These are phyloP conservation scores for Pythium aquatile DNA, from an alignment of 352 stramenopile genomes.

Conservation along the genomic window DNA sequence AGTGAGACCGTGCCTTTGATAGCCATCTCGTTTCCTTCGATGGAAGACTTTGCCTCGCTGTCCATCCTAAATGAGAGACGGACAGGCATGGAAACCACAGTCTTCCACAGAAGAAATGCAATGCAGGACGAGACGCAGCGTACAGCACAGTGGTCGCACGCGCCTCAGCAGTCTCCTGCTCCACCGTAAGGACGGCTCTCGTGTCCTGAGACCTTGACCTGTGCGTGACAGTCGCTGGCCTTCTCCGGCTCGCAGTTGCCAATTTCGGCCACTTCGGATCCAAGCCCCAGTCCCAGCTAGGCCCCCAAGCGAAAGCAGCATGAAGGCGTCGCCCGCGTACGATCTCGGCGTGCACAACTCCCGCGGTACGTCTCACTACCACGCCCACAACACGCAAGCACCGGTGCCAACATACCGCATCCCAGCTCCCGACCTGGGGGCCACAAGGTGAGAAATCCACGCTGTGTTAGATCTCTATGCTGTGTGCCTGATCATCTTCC, in stretches of 20 bases:
- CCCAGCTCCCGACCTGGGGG: neutral
- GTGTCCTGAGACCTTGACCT: neutral
- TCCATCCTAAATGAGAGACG: neutral
- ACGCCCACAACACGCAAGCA: neutral
- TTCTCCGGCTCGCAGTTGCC: neutral
- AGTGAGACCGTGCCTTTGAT: too few species aligned
- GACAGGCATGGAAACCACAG: neutral
- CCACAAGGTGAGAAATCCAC: neutral
- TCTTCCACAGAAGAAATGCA: neutral
- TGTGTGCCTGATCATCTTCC: neutral
- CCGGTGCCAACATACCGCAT: constrained; percentile 17
- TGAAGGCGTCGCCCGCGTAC: constrained; percentile 3
- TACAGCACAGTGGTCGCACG: neutral
- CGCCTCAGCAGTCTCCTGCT: neutral
- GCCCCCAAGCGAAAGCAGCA: neutral
- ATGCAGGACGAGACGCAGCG: neutral
- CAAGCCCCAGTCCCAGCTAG: neutral
- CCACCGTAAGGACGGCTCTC: neutral
- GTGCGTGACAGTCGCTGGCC: neutral
- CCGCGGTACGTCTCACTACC: constrained; percentile 1
- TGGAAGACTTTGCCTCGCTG: neutral
- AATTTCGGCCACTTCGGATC: neutral
- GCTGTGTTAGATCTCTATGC: too few species aligned
- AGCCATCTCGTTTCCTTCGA: neutral
- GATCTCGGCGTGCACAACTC: neutral